Evolutionary conservation across 2,329 filamentous ascomycete species (phyloP).

Genomic region (Talaromyces sp.): DNA sequence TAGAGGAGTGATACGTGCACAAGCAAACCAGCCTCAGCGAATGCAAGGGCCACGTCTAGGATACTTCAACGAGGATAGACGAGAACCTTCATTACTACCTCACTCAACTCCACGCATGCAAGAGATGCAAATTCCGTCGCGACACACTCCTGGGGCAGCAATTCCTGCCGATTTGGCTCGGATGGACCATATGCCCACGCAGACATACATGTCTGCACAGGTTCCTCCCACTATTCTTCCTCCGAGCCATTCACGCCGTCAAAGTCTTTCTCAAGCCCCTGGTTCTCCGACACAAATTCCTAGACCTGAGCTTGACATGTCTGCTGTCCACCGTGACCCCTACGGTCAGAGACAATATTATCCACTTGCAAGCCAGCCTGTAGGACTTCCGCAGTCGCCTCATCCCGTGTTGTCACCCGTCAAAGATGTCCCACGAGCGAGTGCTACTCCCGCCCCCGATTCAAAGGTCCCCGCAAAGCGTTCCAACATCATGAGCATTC

Average conservation of each 20-base stretch:
- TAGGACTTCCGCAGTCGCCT: slow-evolving; percentile 32
- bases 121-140: slow-evolving; percentile 35
- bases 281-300: slow-evolving; percentile 37
- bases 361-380: slow-evolving; percentile 29
- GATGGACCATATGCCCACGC: slow-evolving; percentile 37
- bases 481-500: slow-evolving; percentile 53
- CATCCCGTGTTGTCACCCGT: slow-evolving; percentile 36
- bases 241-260: slow-evolving; percentile 39
- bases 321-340: slow-evolving; percentile 40
- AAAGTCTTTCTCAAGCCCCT: slow-evolving; percentile 38
- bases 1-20: slow-evolving; percentile 30
- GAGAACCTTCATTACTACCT: slow-evolving; percentile 33
- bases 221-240: slow-evolving; percentile 30
- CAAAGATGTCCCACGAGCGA: slow-evolving; percentile 39
- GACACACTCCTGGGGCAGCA: slow-evolving; percentile 29
- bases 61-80: slow-evolving; percentile 49
- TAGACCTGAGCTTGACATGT: slow-evolving; percentile 36
- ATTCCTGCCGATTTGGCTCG: slow-evolving; percentile 35
- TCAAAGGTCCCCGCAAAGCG: slow-evolving; percentile 49
- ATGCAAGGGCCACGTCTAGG: slow-evolving; percentile 47
- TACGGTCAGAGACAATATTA: slow-evolving; percentile 40
- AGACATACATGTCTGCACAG: slow-evolving; percentile 34
- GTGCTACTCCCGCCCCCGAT: slow-evolving; percentile 38
- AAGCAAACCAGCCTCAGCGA: slow-evolving; percentile 33
- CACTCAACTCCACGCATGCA: slow-evolving; percentile 30